phyloP scores from a whole-genome alignment of 371 early-diverging fungal species.

The Mucor piriformis region DNA sequence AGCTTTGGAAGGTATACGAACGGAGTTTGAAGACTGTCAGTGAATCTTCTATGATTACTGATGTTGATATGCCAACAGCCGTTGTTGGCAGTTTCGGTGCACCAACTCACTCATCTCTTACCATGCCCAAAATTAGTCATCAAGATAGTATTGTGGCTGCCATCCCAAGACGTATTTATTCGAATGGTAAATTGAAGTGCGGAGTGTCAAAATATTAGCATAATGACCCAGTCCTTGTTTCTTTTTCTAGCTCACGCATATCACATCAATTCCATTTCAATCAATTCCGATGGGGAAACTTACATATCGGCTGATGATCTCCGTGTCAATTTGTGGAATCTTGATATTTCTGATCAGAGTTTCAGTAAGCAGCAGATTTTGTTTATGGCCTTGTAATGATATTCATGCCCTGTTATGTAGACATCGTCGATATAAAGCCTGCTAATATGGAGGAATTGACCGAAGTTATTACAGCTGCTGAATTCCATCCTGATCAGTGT shows the following conservation, averaged over 20 bases:
- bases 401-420: constrained; percentile 40
- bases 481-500: constrained; percentile 89
- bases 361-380: constrained; percentile 51
- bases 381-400: neutral
- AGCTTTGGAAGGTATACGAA: constrained; percentile 93
- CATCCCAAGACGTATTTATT: constrained; percentile 80
- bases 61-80: constrained; percentile 28
- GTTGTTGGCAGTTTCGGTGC: constrained; percentile 7
- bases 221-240: neutral
- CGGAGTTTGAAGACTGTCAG: constrained; percentile 80
- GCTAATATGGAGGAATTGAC: constrained; percentile 94
- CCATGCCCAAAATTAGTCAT: constrained; percentile 75
- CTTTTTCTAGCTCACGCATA: constrained; percentile 79
- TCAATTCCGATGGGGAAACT: constrained; percentile 90
- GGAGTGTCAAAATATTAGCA: neutral
- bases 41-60: constrained; percentile 74
- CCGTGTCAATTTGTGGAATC: constrained; percentile 92
- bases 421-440: constrained; percentile 96
- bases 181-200: constrained; percentile 54
- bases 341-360: constrained; percentile 85
- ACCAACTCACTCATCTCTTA: constrained; percentile 32
- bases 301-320: constrained; percentile 95
- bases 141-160: constrained; percentile 88
- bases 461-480: constrained; percentile 94
- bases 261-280: constrained; percentile 93